Base-by-base conservation (phyloP, 2,329 filamentous ascomycete genomes). In the Periconia sp. region DNA sequence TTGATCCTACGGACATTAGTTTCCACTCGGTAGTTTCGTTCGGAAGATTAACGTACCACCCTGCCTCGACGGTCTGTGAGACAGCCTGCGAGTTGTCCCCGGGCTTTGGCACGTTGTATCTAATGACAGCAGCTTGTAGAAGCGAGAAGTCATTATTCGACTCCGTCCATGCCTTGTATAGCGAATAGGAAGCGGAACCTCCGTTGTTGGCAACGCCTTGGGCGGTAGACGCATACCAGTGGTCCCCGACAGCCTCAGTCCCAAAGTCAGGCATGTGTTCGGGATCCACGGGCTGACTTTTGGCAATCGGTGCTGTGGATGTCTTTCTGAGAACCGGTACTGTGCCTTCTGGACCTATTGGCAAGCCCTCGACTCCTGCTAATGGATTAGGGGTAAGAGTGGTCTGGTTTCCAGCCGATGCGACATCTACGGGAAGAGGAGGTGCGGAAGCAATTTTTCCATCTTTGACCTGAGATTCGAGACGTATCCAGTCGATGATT, bases 161-260 rank as follows among this genome's bases (percentile, higher is more conserved):
- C 24, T 53, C 36, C 10, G 50, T 50, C 16, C 24, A 53, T 2
- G 50, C 46, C 24, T 50, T 53, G 40, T 44, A 53, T 8, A 53
- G 28, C 19, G 47, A 50, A 26, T 43, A 53, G 2, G 37, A 36
- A 5, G 50, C 50, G 4, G 40, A 45, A 21, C 50, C 50, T 11
- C 50, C 50, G 30, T 38, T 37, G 36, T 53, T 50, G 5, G 40
- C 35, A 3, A 53, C 46, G 5, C 18, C 25, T 26, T 53, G 43
- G 11, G 50, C 36, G 10, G 46, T 40, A 2, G 50, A 53, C 4
- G 50, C 50, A 21, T 53, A 53, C 50, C 50, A 53, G 24, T 53
- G 50, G 25, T 53, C 50, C 4, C 50, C 50, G 21, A 42, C 40
- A 3, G 46, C 50, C 26, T 40, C 25, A 9, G 17, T 31, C 11